phyloP scores from a whole-genome alignment of 2,329 filamentous ascomycete genomes.

The Balansia obtecta region DNA sequence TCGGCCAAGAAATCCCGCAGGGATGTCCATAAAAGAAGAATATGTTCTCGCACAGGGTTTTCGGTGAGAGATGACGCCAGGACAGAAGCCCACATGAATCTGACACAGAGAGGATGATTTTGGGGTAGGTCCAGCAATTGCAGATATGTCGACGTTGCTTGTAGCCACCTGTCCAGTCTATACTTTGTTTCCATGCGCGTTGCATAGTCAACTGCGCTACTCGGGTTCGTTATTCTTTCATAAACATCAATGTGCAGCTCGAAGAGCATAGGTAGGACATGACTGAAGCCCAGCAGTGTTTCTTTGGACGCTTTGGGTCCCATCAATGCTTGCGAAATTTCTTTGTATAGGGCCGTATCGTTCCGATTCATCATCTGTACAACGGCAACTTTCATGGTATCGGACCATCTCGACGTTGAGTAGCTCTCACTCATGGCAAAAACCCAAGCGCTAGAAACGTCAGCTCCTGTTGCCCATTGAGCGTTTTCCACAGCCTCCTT shows the following conservation, averaged over 20 bases:
- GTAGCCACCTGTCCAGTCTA: constrained; percentile 39
- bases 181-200: constrained; percentile 36
- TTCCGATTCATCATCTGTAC: constrained; percentile 42
- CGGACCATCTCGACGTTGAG: constrained; percentile 42
- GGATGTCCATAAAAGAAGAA: constrained; percentile 46
- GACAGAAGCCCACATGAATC: constrained; percentile 46
- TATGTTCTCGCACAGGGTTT: constrained; percentile 41
- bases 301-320: constrained; percentile 14
- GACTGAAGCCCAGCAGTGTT: constrained; percentile 23
- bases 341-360: constrained; percentile 39
- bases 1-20: constrained; percentile 37
- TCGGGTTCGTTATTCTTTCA: constrained; percentile 44
- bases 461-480: constrained; percentile 40
- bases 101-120: constrained; percentile 30
- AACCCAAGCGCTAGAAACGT: constrained; percentile 48
- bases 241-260: constrained; percentile 51
- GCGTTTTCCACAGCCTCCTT: constrained; percentile 27
- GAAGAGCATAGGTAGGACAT: constrained; percentile 44
- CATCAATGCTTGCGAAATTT: constrained; percentile 30
- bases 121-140: constrained; percentile 20
- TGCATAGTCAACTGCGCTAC: constrained; percentile 36
- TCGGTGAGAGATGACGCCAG: constrained; percentile 39
- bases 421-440: constrained; percentile 38
- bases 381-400: constrained; percentile 41
- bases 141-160: constrained; percentile 34